phyloP scores from a whole-genome alignment of 441 rosid genomes.

The Viola pubescens region DNA sequence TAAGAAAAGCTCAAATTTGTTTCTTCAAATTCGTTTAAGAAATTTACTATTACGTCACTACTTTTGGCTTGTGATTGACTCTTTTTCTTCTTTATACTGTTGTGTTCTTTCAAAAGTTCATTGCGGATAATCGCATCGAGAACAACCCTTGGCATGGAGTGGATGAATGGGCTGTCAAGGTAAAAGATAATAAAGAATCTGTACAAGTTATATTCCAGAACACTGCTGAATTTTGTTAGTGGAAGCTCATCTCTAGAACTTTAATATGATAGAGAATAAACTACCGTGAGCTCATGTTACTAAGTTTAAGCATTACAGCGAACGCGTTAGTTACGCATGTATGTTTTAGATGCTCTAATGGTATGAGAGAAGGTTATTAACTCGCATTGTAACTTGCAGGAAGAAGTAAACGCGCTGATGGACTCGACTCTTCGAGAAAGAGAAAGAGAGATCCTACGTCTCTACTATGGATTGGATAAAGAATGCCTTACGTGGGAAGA shows the following conservation, averaged over 20 bases:
- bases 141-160: constrained; percentile 86
- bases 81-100: constrained; percentile 7
- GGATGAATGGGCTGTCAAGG: constrained; percentile 80
- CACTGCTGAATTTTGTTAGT: too few species aligned
- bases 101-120: constrained; percentile 39
- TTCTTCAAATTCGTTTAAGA: constrained; percentile 8
- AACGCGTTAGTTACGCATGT: too few species aligned
- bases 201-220: background rate
- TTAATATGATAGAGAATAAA: too few species aligned
- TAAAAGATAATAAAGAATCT: constrained; percentile 11
- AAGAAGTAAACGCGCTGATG: constrained; percentile 76
- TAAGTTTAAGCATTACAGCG: too few species aligned
- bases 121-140: constrained; percentile 61
- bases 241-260: too few species aligned
- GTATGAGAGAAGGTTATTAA: too few species aligned
- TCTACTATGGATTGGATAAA: constrained; percentile 69
- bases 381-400: constrained; percentile 35
- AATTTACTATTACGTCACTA: background rate
- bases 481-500: constrained; percentile 94
- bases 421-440: constrained; percentile 47
- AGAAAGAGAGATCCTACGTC: constrained; percentile 76
- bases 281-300: too few species aligned
- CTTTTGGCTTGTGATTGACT: constrained; percentile 15
- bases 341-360: too few species aligned
- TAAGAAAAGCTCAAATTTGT: constrained; percentile 27